Percentiles rank a stretch among this genome's conserved stretches.
phyloP scores from a whole-genome alignment of 1,139 yeast genomes.

The Diutina pseudorugosa region DNA sequence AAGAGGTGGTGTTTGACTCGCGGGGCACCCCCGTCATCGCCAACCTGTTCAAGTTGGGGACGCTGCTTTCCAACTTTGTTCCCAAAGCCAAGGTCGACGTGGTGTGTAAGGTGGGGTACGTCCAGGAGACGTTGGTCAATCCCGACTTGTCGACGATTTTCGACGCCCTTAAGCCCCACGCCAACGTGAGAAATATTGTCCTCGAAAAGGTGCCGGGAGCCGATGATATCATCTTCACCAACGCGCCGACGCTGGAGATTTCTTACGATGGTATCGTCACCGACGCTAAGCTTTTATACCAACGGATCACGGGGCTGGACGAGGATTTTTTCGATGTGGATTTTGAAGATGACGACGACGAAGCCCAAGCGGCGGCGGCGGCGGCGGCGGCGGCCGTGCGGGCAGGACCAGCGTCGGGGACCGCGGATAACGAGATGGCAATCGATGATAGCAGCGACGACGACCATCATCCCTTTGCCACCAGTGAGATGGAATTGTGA shows the following conservation, averaged over 20 bases:
- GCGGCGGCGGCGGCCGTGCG: constrained; percentile 6
- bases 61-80: constrained; percentile 70
- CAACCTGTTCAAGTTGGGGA: constrained; percentile 77
- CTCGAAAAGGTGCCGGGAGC: constrained; percentile 20
- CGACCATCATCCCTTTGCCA: constrained; percentile 45
- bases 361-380: constrained; percentile 11
- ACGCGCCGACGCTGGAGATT: constrained; percentile 71
- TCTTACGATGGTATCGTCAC: constrained; percentile 85
- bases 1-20: constrained; percentile 40
- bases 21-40: constrained; percentile 55
- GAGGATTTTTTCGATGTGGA: constrained; percentile 95
- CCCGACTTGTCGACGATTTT: constrained; percentile 30
- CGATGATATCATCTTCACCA: constrained; percentile 45
- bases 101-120: constrained; percentile 66
- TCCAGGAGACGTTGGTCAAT: constrained; percentile 51
- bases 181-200: constrained; percentile 15
- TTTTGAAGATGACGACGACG: constrained; percentile 86
- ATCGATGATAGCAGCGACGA: constrained; percentile 31
- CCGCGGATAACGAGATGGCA: constrained; percentile 21
- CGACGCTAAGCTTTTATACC: constrained; percentile 67
- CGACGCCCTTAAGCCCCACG: constrained; percentile 18
- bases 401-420: neutral
- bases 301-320: constrained; percentile 75
- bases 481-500: constrained; percentile 58
- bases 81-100: constrained; percentile 72